These are phyloP conservation scores for Fusarium penzigii DNA, from an alignment of 2,329 filamentous ascomycete genomes.

Conservation along the genomic window DNA sequence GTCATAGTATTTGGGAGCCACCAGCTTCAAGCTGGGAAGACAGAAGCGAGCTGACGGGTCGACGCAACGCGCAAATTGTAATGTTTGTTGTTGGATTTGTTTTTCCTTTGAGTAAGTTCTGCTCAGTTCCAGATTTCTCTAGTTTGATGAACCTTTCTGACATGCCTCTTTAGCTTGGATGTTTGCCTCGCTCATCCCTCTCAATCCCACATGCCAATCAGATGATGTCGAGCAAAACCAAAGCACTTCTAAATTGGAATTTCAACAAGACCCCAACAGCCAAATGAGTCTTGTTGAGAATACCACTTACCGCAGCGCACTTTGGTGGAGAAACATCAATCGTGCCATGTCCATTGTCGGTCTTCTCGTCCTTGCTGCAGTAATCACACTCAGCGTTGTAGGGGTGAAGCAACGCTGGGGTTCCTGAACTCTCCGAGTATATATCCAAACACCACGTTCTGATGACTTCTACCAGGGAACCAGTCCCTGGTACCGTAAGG, in stretches of 20 bases:
- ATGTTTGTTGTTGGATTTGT: slow-evolving; percentile 78
- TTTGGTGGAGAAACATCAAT: slow-evolving; percentile 63
- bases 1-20: slow-evolving; percentile 69
- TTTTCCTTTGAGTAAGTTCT: slow-evolving; percentile 66
- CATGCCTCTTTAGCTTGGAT: slow-evolving; percentile 65
- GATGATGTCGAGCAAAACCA: slow-evolving; percentile 52
- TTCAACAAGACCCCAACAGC: slow-evolving; percentile 37
- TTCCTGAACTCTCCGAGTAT: slow-evolving; percentile 13
- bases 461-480: slow-evolving; percentile 13
- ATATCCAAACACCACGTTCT: slow-evolving; percentile 16
- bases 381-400: slow-evolving; percentile 53
- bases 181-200: slow-evolving; percentile 71
- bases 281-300: slow-evolving; percentile 43
- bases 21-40: slow-evolving; percentile 68
- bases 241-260: slow-evolving; percentile 42
- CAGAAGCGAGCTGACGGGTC: slow-evolving; percentile 61
- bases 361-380: slow-evolving; percentile 53
- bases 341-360: slow-evolving; percentile 59
- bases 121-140: not conserved
- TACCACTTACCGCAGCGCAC: slow-evolving; percentile 51
- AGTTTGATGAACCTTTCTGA: slow-evolving; percentile 9
- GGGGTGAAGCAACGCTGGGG: slow-evolving; percentile 54
- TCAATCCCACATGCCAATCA: slow-evolving; percentile 59
- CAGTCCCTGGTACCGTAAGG: slow-evolving; percentile 4
- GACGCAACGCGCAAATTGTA: slow-evolving; percentile 72